Evolutionary conservation across 1,284 basidiomycete species (phyloP), one percentile per base, ranked within the genome.

Genomic region (Cryptococcus neoformans): DNA sequence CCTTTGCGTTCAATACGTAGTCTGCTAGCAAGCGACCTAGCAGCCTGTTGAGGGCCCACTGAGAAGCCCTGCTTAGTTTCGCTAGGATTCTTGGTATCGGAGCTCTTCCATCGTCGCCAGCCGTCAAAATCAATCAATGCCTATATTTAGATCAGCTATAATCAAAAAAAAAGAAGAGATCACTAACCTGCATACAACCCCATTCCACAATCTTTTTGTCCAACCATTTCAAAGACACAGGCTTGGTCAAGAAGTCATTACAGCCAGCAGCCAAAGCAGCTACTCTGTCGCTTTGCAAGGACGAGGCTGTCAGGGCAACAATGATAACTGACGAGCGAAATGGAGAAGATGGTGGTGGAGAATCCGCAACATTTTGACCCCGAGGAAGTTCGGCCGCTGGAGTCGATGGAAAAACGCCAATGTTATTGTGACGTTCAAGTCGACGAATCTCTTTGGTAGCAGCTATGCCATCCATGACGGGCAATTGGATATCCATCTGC

Each of bases 401-500:
- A 1, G 82, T 83, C 4, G 83, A 81, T 6, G 87, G 87, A 73
- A 86, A 90, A 5, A 87, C 86, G 44, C 85, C 85, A 40, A 85
- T 80, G 56, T 87, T 87, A 68, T 79, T 79, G 44, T 76, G 64
- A 62, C 86, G 85, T 76, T 99, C 95, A 51, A 95, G 78, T 60
- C 87, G 84, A 49, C 96, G 84, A 57, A 99, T 99, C 74, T 95
- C 91, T 69, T 93, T 94, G 0, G 96, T 99, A 2, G 96, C 96
- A 71, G 91, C 86, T 51, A 99, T 97, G 34, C 96, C 96, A 75
- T 96, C 91, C 90, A 98, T 97, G 64, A 98, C 88, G 6, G 96
- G 96, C 83, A 99, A 90, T 80, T 98, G 95, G 60, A 99, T 98
- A 78, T 99, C 96, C 96, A 99, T 99, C 92, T 96, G 67, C 3